Conservation (phyloP, 2,329 filamentous ascomycete genomes). For the Penicillium sp. region DNA sequence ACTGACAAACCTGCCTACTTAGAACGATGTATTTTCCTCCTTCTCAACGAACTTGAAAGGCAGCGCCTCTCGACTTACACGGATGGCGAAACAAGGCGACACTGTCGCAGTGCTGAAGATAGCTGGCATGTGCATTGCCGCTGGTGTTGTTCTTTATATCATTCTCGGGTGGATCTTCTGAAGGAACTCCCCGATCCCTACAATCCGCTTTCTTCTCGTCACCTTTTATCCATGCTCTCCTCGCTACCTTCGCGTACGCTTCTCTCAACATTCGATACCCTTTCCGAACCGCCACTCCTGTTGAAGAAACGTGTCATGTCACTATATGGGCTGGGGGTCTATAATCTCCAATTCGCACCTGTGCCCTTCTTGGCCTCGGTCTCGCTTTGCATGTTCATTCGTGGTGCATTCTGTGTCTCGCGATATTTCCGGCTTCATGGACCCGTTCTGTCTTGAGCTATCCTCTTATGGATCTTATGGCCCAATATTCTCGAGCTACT, state of each 20-base stretch:
- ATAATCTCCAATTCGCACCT: background rate
- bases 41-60: slow-evolving; percentile 80
- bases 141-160: slow-evolving; percentile 73
- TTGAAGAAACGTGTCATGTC: background rate
- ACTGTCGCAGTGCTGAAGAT: slow-evolving; percentile 88
- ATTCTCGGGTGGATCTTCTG: slow-evolving; percentile 60
- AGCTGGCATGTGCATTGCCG: slow-evolving; percentile 71
- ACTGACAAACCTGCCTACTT: background rate
- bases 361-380: background rate
- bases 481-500: background rate
- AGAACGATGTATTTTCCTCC: slow-evolving; percentile 87
- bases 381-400: background rate
- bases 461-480: background rate
- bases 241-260: background rate
- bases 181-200: background rate
- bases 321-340: background rate
- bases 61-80: slow-evolving; percentile 73
- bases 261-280: slow-evolving; percentile 7
- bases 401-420: background rate
- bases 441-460: background rate
- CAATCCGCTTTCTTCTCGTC: background rate
- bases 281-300: slow-evolving; percentile 21
- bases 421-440: background rate
- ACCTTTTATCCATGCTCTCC: background rate
- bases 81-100: slow-evolving; percentile 89